Conservation (phyloP, 805 yeast species). For the Cyberlindnera mrakii region DNA sequence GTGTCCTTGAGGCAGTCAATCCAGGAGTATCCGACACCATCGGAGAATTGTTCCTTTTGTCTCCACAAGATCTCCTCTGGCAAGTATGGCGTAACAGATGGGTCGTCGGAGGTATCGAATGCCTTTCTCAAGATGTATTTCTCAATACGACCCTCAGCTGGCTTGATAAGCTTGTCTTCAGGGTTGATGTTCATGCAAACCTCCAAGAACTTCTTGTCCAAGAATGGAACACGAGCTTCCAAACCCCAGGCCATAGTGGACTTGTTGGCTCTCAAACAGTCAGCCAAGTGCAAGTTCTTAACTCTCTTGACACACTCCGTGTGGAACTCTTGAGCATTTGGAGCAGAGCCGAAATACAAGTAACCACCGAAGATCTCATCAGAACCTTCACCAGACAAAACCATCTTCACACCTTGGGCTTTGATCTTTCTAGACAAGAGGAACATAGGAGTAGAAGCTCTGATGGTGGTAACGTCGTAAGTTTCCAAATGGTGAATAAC, state of each 20-base stretch:
- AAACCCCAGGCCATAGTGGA: constrained; percentile 99
- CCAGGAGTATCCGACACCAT: constrained; percentile 99
- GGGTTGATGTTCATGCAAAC: constrained; percentile 94
- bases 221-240: constrained; percentile 99
- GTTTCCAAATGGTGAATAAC: constrained; percentile 96
- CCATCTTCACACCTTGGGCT: constrained; percentile 99
- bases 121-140: constrained; percentile 97
- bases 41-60: constrained; percentile 99
- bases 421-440: constrained; percentile 91
- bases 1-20: constrained; percentile 95
- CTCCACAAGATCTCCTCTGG: constrained; percentile 98
- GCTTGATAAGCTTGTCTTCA: constrained; percentile 77
- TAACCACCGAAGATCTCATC: constrained; percentile 99
- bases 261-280: constrained; percentile 98
- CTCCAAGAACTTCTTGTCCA: constrained; percentile 89
- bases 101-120: constrained; percentile 86
- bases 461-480: constrained; percentile 95
- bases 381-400: constrained; percentile 96
- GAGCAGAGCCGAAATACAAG: constrained; percentile 95
- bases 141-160: constrained; percentile 73
- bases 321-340: constrained; percentile 89
- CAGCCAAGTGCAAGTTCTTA: constrained; percentile 94
- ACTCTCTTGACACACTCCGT: constrained; percentile 92
- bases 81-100: constrained; percentile 73
- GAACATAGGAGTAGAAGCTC: constrained; percentile 99